Evolutionary conservation across 2,329 filamentous ascomycete genomes (phyloP), one percentile per base, ranked within the genome.

Genomic region (Clarireedia monteithiana): DNA sequence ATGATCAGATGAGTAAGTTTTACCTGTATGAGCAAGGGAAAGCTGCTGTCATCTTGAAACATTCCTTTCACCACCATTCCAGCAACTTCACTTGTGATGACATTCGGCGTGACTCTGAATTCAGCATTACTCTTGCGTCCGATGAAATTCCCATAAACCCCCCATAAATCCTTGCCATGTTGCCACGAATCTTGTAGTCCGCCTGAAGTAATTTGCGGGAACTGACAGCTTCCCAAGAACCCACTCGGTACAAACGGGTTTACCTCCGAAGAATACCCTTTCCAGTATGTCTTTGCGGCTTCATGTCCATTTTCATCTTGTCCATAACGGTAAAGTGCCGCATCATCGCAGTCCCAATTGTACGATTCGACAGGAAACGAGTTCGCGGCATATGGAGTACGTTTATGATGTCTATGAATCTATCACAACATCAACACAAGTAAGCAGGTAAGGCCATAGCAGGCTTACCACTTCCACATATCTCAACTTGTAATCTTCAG

Each of bases 401-500:
- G 81, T 68, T 94, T 94, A 71, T 94, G 89, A 68, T 94, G 89
- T 51, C 89, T 81, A 66, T 94, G 89, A 50, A 91, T 86, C 77
- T 69, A 52, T 34, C 14, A n/a, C 15, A 27, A 27, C 15, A n/a
- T 23, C 14, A 38, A 15, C 30, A 5, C 14, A 47, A 30, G 9
- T 26, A 17, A 36, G 24, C 6, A 17, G 39, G 40, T 20, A 34
- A 36, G 46, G 23, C 17, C 34, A 5, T 12, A 6, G 34, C 14
- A 5, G 48, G 73, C 77, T 70, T 70, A 88, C 83, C 64, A 91
- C 73, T 71, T 92, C 88, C 6, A 92, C 88, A 67, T 91, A 92
- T 64, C 79, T 72, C 50, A 94, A 73, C 63, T 83, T 74, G 66
- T 82, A 90, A n/a, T 78, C 79, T 0, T 70, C 60, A 1, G 73